Conservation (phyloP, 495 filamentous ascomycete species). For the Hapsidospora chrysogenum region DNA sequence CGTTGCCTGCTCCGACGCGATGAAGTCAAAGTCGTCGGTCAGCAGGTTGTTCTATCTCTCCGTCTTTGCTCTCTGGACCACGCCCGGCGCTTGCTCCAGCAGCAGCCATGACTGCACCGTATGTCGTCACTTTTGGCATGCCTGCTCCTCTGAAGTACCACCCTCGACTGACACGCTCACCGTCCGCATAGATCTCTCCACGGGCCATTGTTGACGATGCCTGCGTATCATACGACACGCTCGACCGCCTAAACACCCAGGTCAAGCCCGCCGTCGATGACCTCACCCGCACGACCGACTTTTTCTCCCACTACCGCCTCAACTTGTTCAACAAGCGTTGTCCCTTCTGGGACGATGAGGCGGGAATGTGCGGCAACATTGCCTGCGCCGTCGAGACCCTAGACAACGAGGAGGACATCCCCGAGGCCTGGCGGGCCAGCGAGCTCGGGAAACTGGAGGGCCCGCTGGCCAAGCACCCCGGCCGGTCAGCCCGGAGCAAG, state of each 20-base stretch:
- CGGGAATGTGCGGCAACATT: conserved; percentile 92
- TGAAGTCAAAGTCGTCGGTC: too few relatives aligned
- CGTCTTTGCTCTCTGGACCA: conserved; percentile 51
- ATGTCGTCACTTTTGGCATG: conserved; percentile 14
- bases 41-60: conserved; percentile 59
- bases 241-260: conserved; percentile 66
- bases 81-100: conserved; percentile 27
- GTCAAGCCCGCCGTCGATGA: conserved; percentile 67
- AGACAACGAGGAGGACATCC: conserved; percentile 88
- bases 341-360: conserved; percentile 89
- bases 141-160: conserved; percentile 7
- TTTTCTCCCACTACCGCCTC: conserved; percentile 91
- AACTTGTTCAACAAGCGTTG: conserved; percentile 94
- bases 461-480: conserved; percentile 77
- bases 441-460: conserved; percentile 88
- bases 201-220: conserved; percentile 61
- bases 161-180: conserved; percentile 3
- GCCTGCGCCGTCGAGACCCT: conserved; percentile 95
- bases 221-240: conserved; percentile 78
- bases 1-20: too few relatives aligned
- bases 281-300: conserved; percentile 77
- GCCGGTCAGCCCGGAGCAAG: conserved; percentile 48
- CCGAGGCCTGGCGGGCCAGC: conserved; percentile 75
- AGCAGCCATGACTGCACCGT: conserved; percentile 29
- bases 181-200: conserved; percentile 31